Percentiles rank a stretch among this genome's conserved stretches.
These are phyloP conservation scores for Besnoitia besnoiti DNA, from an alignment of 169 alveolate species.

Conservation along the genomic window DNA sequence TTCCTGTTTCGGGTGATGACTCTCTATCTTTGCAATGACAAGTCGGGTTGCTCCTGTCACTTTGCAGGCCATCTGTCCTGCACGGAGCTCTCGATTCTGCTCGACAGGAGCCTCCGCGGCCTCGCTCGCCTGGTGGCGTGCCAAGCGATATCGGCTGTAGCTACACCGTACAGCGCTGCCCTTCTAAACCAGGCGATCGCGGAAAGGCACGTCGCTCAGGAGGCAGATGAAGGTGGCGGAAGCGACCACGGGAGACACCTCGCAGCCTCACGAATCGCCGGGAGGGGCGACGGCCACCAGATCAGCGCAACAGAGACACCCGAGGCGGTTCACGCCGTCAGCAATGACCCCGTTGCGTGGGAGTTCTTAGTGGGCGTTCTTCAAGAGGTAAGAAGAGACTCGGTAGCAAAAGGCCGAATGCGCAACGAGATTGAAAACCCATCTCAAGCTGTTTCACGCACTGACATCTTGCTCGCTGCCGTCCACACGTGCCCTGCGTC, in stretches of 20 bases:
- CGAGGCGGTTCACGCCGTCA: neutral
- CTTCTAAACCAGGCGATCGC: neutral
- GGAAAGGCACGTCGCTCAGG: neutral
- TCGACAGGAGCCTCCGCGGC: neutral
- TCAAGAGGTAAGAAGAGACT: neutral
- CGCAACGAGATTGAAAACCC: no score
- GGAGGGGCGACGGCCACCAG: neutral
- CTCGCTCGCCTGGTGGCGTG: conserved; percentile 1
- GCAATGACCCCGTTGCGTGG: neutral
- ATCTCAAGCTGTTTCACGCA: no score
- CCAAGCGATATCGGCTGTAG: neutral
- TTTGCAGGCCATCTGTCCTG: neutral
- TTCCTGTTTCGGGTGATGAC: no score
- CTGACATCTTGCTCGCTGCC: no score
- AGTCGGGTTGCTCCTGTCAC: no score
- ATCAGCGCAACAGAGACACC: neutral
- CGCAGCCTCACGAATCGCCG: neutral
- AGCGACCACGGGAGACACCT: neutral
- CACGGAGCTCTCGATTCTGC: neutral
- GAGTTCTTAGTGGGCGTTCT: neutral
- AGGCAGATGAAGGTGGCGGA: neutral
- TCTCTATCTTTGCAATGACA: no score
- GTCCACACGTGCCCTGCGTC: no score
- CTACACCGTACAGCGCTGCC: conserved; percentile 11
- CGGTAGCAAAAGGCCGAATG: no score